Conservation (phyloP, 192 early-diverging fungal species). For the Hyaloraphidium curvatum region DNA sequence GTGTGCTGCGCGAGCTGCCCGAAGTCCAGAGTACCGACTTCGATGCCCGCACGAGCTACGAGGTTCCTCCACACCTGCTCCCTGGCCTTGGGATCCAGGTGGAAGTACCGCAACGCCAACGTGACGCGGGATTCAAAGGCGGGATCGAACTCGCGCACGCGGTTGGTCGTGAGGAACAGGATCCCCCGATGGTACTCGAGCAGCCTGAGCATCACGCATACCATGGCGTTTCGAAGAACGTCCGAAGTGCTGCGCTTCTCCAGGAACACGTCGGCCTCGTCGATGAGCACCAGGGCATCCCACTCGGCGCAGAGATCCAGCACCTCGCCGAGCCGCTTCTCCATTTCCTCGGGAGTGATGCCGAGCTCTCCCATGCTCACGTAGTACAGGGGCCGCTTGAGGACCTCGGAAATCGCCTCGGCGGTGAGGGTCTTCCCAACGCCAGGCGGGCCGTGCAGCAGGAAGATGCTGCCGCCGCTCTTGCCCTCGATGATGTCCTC, state of each 20-base stretch:
- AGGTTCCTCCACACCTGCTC: constrained; percentile 7
- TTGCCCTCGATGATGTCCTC: constrained; percentile 33
- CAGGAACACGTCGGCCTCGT: constrained; percentile 39
- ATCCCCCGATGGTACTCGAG: constrained; percentile 43
- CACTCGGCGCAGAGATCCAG: constrained; percentile 29
- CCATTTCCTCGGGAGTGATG: constrained; percentile 27
- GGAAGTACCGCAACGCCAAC: constrained; percentile 26
- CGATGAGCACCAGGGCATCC: constrained; percentile 32
- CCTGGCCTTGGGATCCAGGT: constrained; percentile 12
- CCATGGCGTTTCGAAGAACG: constrained; percentile 22
- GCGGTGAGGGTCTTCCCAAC: constrained; percentile 36
- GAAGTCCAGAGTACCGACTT: not conserved
- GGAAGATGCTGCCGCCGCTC: constrained; percentile 28
- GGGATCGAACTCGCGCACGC: constrained; percentile 32
- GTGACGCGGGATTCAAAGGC: constrained; percentile 32
- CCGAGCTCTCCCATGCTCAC: constrained; percentile 42
- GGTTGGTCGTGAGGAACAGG: constrained; percentile 41
- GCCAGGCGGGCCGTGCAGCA: constrained; percentile 34
- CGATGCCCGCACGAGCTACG: constrained; percentile 2
- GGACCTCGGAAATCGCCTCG: constrained; percentile 32
- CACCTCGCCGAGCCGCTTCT: constrained; percentile 23
- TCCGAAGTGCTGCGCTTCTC: constrained; percentile 26
- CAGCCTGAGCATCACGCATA: constrained; percentile 32
- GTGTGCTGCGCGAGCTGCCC: not conserved
- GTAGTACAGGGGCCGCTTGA: constrained; percentile 33